phyloP scores from a whole-genome alignment of 2,329 filamentous ascomycete genomes.

The Fusarium proliferatum region DNA sequence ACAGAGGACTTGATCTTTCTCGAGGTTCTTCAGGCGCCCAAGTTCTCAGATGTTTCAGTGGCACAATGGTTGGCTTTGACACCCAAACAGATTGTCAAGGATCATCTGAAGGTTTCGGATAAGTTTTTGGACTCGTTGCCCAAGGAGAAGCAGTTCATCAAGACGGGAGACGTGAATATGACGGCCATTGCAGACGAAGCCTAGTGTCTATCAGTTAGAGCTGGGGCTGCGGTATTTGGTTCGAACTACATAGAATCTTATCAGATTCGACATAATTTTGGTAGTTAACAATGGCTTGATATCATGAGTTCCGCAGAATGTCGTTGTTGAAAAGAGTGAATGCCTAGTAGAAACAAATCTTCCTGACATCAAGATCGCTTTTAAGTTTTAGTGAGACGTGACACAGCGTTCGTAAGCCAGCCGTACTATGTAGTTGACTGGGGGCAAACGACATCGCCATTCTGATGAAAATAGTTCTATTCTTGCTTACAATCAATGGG shows the following conservation, averaged over 20 bases:
- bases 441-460: accelerated
- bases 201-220: neutral
- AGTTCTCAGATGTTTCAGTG: conserved; percentile 14
- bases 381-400: neutral
- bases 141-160: conserved; percentile 17
- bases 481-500: neutral
- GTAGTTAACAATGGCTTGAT: accelerated
- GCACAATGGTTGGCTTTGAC: conserved; percentile 20
- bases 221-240: too few relatives aligned
- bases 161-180: conserved; percentile 2
- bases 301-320: too few relatives aligned
- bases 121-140: conserved; percentile 13
- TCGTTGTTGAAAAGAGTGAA: neutral
- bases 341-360: too few relatives aligned
- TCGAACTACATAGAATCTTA: too few relatives aligned
- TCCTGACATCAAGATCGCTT: neutral
- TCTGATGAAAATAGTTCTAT: neutral
- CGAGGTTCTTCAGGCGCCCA: conserved; percentile 12
- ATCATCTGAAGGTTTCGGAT: conserved; percentile 13
- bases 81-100: conserved; percentile 12
- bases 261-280: neutral
- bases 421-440: neutral
- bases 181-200: neutral
- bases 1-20: conserved; percentile 13
- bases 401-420: neutral